Evolutionary conservation across 805 yeast species (phyloP).

Genomic region (Metschnikowia arizonensis): DNA sequence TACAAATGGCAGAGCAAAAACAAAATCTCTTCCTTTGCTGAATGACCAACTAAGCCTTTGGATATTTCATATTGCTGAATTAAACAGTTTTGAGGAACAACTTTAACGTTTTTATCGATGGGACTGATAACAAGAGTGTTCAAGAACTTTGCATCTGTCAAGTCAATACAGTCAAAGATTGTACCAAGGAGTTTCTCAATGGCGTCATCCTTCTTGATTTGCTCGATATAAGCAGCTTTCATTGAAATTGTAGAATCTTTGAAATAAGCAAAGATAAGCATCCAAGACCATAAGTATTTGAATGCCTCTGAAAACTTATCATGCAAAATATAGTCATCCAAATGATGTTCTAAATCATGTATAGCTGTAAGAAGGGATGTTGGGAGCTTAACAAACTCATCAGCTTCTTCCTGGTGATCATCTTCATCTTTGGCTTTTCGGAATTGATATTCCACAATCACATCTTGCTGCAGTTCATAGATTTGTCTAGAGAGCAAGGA

Average conservation of each 20-base stretch:
- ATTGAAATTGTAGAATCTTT: constrained; percentile 61
- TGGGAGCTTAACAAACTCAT: constrained; percentile 36
- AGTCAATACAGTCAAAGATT: constrained; percentile 52
- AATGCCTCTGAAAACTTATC: constrained; percentile 21
- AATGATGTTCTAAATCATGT: constrained; percentile 28
- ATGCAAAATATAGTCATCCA: constrained; percentile 9
- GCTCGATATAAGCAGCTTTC: constrained; percentile 55
- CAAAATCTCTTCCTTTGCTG: constrained; percentile 30
- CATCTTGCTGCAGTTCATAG: constrained; percentile 48
- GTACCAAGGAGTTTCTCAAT: constrained; percentile 55
- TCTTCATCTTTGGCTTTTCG: constrained; percentile 33
- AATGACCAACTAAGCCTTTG: constrained; percentile 21
- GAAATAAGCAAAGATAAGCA: constrained; percentile 56
- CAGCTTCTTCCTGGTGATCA: constrained; percentile 15
- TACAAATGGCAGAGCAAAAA: constrained; percentile 47
- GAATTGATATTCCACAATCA: constrained; percentile 60
- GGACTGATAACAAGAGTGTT: constrained; percentile 17
- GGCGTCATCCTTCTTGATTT: constrained; percentile 45
- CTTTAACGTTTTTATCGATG: constrained; percentile 14
- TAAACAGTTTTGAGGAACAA: constrained; percentile 14
- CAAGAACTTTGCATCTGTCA: constrained; percentile 23
- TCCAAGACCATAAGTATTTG: constrained; percentile 66
- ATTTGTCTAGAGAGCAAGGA: constrained; percentile 39
- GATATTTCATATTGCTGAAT: constrained; percentile 22
- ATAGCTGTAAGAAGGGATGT: constrained; percentile 33